phyloP scores from a whole-genome alignment of 306 rosid genomes.

The Lathyrus sativus region DNA sequence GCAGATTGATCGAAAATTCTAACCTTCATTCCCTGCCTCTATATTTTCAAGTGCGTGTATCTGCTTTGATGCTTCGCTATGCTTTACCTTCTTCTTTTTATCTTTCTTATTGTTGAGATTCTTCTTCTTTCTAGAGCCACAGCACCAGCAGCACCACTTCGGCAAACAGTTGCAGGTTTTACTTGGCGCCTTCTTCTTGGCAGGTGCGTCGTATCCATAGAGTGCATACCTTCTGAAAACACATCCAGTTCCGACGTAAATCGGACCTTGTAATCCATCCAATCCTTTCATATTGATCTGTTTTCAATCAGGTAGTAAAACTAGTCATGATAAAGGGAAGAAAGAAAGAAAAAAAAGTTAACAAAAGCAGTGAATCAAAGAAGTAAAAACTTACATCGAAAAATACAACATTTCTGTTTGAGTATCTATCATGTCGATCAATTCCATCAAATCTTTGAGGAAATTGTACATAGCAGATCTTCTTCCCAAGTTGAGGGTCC shows the following conservation, averaged over 20 bases:
- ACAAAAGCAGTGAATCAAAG: neutral
- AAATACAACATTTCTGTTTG: conserved; percentile 94
- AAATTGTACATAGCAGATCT: conserved; percentile 92
- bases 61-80: conserved; percentile 91
- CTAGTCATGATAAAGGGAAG: conserved; percentile 13
- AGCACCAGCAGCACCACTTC: conserved; percentile 75
- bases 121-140: conserved; percentile 66
- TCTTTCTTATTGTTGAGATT: conserved; percentile 64
- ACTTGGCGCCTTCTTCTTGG: conserved; percentile 80
- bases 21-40: conserved; percentile 77
- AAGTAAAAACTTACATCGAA: conserved; percentile 72
- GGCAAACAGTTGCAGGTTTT: conserved; percentile 98
- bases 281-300: conserved; percentile 99
- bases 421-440: conserved; percentile 92
- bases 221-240: conserved; percentile 90
- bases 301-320: conserved; percentile 38
- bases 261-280: conserved; percentile 96
- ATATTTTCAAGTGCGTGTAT: conserved; percentile 96
- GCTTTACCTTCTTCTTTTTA: conserved; percentile 79
- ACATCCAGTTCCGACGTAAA: conserved; percentile 97
- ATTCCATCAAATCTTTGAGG: conserved; percentile 99
- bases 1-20: conserved; percentile 28
- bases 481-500: conserved; percentile 94
- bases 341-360: conserved; percentile 11
- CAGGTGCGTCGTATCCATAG: conserved; percentile 88